Evolutionary conservation across 176 grass and related monocot species (phyloP).

Genomic region (Lolium multiflorum): DNA sequence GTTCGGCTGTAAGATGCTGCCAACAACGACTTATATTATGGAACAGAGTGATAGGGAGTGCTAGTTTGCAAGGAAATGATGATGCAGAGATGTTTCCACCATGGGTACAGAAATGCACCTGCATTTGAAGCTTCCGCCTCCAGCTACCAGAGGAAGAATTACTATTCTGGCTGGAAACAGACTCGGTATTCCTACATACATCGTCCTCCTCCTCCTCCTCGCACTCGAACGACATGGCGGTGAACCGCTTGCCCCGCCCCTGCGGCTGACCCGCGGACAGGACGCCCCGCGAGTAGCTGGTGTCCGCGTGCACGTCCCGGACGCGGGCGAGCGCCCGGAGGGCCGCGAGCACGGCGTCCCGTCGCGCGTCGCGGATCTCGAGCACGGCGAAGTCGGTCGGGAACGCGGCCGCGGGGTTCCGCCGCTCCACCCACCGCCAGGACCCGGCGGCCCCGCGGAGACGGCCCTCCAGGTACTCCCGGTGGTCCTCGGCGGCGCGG

Average conservation of each 20-base stretch:
- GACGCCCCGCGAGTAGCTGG: conserved; percentile 61
- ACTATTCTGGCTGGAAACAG: conserved; percentile 10
- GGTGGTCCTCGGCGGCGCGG: conserved; percentile 58
- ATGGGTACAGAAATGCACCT: conserved; percentile 46
- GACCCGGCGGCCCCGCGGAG: conserved; percentile 41
- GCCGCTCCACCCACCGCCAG: conserved; percentile 90
- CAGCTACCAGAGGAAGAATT: conserved; percentile 62
- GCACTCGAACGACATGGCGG: conserved; percentile 84
- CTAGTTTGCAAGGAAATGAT: neutral
- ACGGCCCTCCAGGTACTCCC: conserved; percentile 61
- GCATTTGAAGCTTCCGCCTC: conserved; percentile 69
- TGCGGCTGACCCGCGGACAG: conserved; percentile 48
- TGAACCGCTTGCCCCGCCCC: conserved; percentile 73
- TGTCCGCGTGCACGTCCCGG: conserved; percentile 76
- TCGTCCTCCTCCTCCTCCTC: conserved; percentile 21
- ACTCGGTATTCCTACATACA: conserved; percentile 28
- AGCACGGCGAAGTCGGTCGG: conserved; percentile 91
- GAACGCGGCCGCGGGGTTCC: conserved; percentile 69
- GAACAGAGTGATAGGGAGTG: no score
- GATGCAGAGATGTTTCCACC: neutral
- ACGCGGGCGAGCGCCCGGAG: conserved; percentile 61
- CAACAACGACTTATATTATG: neutral
- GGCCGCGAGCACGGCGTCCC: conserved; percentile 48
- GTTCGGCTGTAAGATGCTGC: neutral
- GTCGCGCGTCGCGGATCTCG: conserved; percentile 58